Evolutionary conservation across 805 yeast genomes (phyloP), one percentile per base, ranked within the genome.

Genomic region (Sungouiozyma ichnusensis): DNA sequence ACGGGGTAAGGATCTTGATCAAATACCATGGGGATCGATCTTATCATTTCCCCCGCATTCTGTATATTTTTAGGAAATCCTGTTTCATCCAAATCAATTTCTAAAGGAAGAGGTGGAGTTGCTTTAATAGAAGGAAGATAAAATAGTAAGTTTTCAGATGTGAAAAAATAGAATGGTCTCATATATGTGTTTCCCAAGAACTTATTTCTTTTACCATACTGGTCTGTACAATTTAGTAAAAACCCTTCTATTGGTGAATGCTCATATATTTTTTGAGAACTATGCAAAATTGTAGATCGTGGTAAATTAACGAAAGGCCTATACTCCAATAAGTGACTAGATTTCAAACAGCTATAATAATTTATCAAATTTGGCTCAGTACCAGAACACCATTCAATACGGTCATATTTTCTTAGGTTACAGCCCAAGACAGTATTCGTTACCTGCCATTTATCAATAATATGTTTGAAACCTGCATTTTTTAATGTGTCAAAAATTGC

Each of bases 181-280:
- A 70, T 71, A 42, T 74, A 71, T 29, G 72, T 60, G 27, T 68
- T 65, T 4, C 68, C 53, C 8, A 68, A 44, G 13, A 53, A 38
- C 13, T 40, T 60, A 44, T 54, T 60, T 45, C 49, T 59, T 52
- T 48, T 51, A 0, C 85, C 85, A 4, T 59, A 54, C 44, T 72
- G 67, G 36, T 75, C 69, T 0, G 79, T 70, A 24, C 81, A 55
- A 39, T 79, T 69, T 2, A 74, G 64, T 16, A 88, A 58, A 55
- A 83, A 87, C 0, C 97, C 97, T 62, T 90, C 97, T 8, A 86
- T 59, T 0, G 95, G 79, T 0, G 63, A 40, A 0, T 96, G 96
- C 54, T 82, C 94, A 1, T 48, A 38, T 16, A 68, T 7, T 8
- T 40, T 35, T 7, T 45, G 42, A 2, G 57, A 60, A 32, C 48